Evolutionary conservation across 2,329 filamentous ascomycete genomes (phyloP).

Genomic region (Calonectria honghensis): DNA sequence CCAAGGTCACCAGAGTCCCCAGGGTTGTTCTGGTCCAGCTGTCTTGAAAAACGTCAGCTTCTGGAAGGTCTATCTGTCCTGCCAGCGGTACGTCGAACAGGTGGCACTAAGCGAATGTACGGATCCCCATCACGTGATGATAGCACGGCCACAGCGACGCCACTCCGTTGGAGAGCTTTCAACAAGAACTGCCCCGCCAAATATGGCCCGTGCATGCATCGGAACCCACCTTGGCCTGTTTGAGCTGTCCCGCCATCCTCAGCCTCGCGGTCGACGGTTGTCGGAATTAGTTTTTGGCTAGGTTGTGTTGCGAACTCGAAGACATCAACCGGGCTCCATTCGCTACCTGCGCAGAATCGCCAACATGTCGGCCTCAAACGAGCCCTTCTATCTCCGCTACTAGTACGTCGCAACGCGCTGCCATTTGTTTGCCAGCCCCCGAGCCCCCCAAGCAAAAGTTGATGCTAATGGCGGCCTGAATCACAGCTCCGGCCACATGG

Average conservation of each 20-base stretch:
- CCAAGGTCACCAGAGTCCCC: constrained; percentile 56
- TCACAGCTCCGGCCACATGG: constrained; percentile 93
- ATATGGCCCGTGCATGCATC: constrained; percentile 46
- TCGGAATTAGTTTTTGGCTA: constrained; percentile 32
- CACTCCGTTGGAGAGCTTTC: constrained; percentile 16
- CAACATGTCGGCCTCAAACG: constrained; percentile 80
- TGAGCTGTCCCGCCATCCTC: constrained; percentile 50
- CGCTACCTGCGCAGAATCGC: constrained; percentile 43
- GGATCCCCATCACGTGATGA: constrained; percentile 58
- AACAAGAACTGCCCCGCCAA: constrained; percentile 51
- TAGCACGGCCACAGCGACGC: constrained; percentile 40
- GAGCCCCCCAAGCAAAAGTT: not conserved
- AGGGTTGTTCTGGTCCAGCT: constrained; percentile 55
- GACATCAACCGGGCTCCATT: constrained; percentile 26
- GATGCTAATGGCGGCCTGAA: constrained; percentile 40
- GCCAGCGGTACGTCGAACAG: constrained; percentile 60
- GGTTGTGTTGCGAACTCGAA: constrained; percentile 31
- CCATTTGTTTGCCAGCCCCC: not conserved
- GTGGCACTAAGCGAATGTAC: constrained; percentile 62
- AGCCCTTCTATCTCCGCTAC: constrained; percentile 97
- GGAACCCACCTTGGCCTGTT: constrained; percentile 35
- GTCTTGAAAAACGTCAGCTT: constrained; percentile 56
- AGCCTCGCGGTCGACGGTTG: constrained; percentile 49
- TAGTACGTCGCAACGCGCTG: constrained; percentile 78
- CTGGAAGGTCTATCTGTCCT: constrained; percentile 64